Evolutionary conservation across 352 stramenopile species (phyloP).

Genomic region (Halophytophthora polymorphica): DNA sequence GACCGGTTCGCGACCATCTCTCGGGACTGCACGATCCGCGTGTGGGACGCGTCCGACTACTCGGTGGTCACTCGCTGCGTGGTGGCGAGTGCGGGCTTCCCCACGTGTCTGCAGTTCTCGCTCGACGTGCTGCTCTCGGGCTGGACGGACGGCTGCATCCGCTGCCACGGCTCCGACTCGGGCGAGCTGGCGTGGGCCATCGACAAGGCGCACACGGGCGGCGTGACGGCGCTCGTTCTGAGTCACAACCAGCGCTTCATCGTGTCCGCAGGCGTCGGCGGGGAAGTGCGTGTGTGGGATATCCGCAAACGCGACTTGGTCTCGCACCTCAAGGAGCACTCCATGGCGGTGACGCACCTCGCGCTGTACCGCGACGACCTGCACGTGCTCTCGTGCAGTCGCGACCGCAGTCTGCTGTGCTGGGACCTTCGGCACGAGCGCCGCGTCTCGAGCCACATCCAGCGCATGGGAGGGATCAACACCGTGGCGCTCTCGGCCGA

Average conservation of each 20-base stretch:
- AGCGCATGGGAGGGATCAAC: conserved; percentile 93
- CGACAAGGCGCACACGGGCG: conserved; percentile 86
- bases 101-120: conserved; percentile 81
- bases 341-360: conserved; percentile 79
- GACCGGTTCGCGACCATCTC: conserved; percentile 90
- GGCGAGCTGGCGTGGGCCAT: conserved; percentile 87
- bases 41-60: conserved; percentile 92
- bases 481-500: conserved; percentile 84
- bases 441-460: conserved; percentile 84
- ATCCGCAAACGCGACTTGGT: conserved; percentile 88
- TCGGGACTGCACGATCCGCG: conserved; percentile 80
- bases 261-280: conserved; percentile 73
- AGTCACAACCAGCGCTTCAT: conserved; percentile 90
- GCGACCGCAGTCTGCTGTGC: conserved; percentile 90
- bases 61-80: conserved; percentile 44
- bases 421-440: conserved; percentile 91
- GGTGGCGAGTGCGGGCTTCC: conserved; percentile 57
- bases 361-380: conserved; percentile 90
- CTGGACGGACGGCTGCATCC: conserved; percentile 89
- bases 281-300: conserved; percentile 93
- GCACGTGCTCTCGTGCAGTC: conserved; percentile 85
- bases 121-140: conserved; percentile 87
- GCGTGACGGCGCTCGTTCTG: conserved; percentile 87
- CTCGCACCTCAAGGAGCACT: conserved; percentile 91
- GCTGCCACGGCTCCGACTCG: conserved; percentile 83